Evolutionary conservation across 306 rosid genomes (phyloP), one percentile per base, ranked within the genome.

Genomic region (Mucuna pruriens): DNA sequence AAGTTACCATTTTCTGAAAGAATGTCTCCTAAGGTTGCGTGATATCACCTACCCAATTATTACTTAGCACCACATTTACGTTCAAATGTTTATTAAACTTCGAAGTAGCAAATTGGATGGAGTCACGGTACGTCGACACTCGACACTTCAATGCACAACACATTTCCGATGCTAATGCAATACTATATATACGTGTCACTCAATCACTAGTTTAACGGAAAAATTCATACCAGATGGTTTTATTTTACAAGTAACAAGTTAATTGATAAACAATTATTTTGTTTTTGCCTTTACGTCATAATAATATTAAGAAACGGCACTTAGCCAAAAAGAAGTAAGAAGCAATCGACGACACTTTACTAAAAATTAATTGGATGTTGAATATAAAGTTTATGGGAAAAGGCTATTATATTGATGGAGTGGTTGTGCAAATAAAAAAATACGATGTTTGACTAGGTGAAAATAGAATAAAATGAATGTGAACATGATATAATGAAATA

Each of bases 81-180:
- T 58, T 80, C 49, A 36, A 64, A 51, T 64, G 70, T 67, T 66
- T 22, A 57, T 67, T 13, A 66, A 67, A 76, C 78, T 82, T 76
- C 0, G 76, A 68, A 76, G 26, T 57, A 68, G 17, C 40, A 44
- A 82, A 82, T 34, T 33, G 13, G 77, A 67, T 75, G 17, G 54
- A 75, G 81, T 82, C 71, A 75, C 76, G 81, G 9, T 39, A 62
- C 58, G 38, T 68, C 51, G 33, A 31, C 36, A 16, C 19, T 68
- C 51, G 33, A 31, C 36, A 16, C 19, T 16, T 42, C 67, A 15
- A 15, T n/a, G 55, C 25, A 17, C 7, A n/a, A 17, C 13, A 9
- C 45, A 72, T 23, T 81, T 73, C 25, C 2, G 29, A 75, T 57
- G 64, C 22, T 74, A 38, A 76, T 39, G 66, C 65, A 46, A 71